Conservation (phyloP, 805 yeast species). For the Candida morakotiae region DNA sequence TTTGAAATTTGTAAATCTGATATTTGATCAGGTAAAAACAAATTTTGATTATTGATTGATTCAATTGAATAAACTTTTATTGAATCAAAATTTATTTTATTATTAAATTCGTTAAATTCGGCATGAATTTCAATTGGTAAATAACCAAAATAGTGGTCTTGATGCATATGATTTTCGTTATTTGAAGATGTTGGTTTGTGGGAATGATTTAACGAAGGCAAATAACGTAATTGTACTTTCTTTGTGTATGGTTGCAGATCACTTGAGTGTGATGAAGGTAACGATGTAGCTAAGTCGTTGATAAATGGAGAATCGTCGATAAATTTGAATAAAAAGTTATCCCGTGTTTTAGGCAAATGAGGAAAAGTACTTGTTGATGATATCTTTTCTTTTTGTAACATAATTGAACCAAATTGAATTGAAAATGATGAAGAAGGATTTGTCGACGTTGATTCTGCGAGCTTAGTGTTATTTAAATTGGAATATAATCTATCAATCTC, state of each 20-base stretch:
- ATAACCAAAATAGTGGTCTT: constrained; percentile 19
- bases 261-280: constrained; percentile 22
- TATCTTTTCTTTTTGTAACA: constrained; percentile 18
- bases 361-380: constrained; percentile 9
- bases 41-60: constrained; percentile 37
- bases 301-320: constrained; percentile 29
- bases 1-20: constrained; percentile 46
- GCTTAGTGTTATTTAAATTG: constrained; percentile 21
- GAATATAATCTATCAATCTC: constrained; percentile 20
- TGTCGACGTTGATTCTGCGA: constrained; percentile 16
- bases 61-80: constrained; percentile 42
- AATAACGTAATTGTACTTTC: constrained; percentile 22
- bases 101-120: constrained; percentile 34
- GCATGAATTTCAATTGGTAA: constrained; percentile 61
- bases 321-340: constrained; percentile 19
- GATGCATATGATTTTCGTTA: background rate
- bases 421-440: constrained; percentile 28
- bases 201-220: constrained; percentile 23
- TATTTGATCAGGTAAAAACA: constrained; percentile 37
- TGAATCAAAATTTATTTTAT: constrained; percentile 33
- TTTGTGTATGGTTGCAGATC: constrained; percentile 1
- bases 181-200: no score
- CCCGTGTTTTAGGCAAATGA: constrained; percentile 5
- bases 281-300: constrained; percentile 26
- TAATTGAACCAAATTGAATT: constrained; percentile 36